phyloP scores from a whole-genome alignment of 2,329 filamentous ascomycete species.

The Phyllosticta citrichinensis region DNA sequence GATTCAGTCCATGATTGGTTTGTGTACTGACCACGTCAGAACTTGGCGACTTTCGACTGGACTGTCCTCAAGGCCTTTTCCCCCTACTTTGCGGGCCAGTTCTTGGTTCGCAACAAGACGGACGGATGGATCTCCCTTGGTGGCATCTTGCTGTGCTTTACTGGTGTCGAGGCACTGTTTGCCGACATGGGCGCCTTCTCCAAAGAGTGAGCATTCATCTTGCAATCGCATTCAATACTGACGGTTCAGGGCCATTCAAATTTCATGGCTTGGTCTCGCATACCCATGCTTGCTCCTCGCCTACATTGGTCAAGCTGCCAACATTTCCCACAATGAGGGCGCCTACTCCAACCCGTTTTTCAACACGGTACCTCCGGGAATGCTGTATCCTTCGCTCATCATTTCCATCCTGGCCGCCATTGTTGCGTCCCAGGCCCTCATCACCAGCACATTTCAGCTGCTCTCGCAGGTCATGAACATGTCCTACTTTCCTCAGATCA shows the following conservation, averaged over 20 bases:
- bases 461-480: slow-evolving; percentile 64
- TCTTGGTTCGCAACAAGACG: slow-evolving; percentile 48
- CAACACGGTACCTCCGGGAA: slow-evolving; percentile 56
- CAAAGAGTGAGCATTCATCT: slow-evolving; percentile 20
- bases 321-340: slow-evolving; percentile 49
- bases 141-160: slow-evolving; percentile 66
- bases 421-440: slow-evolving; percentile 70
- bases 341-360: slow-evolving; percentile 67
- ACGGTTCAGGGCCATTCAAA: slow-evolving; percentile 50
- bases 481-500: slow-evolving; percentile 66
- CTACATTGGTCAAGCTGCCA: slow-evolving; percentile 66
- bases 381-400: slow-evolving; percentile 57
- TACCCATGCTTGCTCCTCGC: slow-evolving; percentile 58
- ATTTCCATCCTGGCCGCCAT: slow-evolving; percentile 61
- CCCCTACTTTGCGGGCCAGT: slow-evolving; percentile 49
- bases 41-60: slow-evolving; percentile 37
- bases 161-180: slow-evolving; percentile 67
- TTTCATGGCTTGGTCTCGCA: slow-evolving; percentile 59
- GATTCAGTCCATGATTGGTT: neutral
- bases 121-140: slow-evolving; percentile 56
- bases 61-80: slow-evolving; percentile 44
- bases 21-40: slow-evolving; percentile 15
- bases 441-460: slow-evolving; percentile 59
- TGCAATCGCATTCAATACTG: neutral
- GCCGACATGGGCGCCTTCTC: slow-evolving; percentile 69